These are phyloP conservation scores for Juglanconis sp. DNA, from an alignment of 2,329 filamentous ascomycete genomes.

Conservation along the genomic window DNA sequence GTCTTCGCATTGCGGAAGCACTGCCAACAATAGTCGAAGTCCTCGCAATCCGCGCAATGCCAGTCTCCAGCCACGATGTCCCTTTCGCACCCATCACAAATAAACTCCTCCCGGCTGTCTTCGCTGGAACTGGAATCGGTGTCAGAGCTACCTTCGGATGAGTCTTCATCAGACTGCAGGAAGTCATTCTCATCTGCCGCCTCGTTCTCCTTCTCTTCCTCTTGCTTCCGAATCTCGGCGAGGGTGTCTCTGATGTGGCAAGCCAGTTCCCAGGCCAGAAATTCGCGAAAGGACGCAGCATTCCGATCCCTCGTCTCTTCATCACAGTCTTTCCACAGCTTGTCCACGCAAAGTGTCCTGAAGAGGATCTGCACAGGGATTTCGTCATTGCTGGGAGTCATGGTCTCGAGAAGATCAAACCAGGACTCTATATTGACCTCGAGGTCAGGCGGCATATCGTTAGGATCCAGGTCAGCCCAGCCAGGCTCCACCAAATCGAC, in stretches of 20 bases:
- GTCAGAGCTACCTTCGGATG: background rate
- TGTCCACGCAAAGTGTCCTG: constrained; percentile 2
- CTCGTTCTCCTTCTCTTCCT: background rate
- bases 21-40: constrained; percentile 5
- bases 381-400: background rate
- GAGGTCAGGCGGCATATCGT: constrained; percentile 3
- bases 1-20: constrained; percentile 4
- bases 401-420: background rate
- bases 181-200: background rate
- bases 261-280: constrained; percentile 3
- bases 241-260: background rate
- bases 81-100: background rate
- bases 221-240: background rate
- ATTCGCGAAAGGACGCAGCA: background rate
- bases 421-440: constrained; percentile 8
- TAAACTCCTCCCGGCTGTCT: background rate
- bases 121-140: background rate
- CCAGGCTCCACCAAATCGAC: constrained; percentile 3
- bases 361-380: constrained; percentile 7
- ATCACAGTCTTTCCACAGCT: background rate
- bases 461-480: background rate
- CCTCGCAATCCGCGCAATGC: background rate
- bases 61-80: background rate
- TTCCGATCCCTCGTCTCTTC: background rate
- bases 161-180: background rate